Evolutionary conservation across 139 green algal species (phyloP), one percentile per base, ranked within the genome.

Genomic region (Zygnema cylindricum): DNA sequence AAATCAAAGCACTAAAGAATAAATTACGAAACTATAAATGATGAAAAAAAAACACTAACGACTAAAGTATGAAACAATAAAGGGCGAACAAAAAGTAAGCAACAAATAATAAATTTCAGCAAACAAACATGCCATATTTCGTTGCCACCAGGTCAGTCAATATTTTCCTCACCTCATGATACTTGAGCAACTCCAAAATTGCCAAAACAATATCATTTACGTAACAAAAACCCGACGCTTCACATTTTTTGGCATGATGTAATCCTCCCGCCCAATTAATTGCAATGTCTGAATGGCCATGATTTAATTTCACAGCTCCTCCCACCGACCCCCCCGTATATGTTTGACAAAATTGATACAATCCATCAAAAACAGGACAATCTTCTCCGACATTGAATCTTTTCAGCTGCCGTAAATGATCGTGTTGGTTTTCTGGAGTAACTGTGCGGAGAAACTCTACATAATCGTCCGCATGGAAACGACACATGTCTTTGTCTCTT

Each of bases 181-280:
- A 92, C 87, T 92, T 92, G 0, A 92, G 85, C 11, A 91, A 55
- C 95, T 99, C 97, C 86, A 99, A 92, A 36, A 98, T 98, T 41
- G 94, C 95, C 69, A 99, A 93, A 42, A 99, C 97, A 76, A 99
- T 99, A 94, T 99, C 97, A 86, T 99, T 99, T 42, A 99, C 93
- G 85, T 98, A 99, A 91, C 97, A 99, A 93, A 99, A 99, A 3
- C 97, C 97, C 32, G 90, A 95, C 0, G 93, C 93, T 79, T 95
- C 93, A 16, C 69, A 82, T 57, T 98, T 98, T 88, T 99, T 98
- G 23, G 95, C 97, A 90, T 99, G 97, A 85, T 99, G 97, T 86
- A 99, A 89, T 11, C 97, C 97, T 1, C 97, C 97, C 7, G 96
- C 91, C 97, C 97, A 99, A 93, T 99, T 99, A 91, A 99, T 97